Percentiles rank a stretch among this genome's conserved stretches.
phyloP scores from a whole-genome alignment of 495 filamentous ascomycete species.

The Thermothielavioides terrestris region DNA sequence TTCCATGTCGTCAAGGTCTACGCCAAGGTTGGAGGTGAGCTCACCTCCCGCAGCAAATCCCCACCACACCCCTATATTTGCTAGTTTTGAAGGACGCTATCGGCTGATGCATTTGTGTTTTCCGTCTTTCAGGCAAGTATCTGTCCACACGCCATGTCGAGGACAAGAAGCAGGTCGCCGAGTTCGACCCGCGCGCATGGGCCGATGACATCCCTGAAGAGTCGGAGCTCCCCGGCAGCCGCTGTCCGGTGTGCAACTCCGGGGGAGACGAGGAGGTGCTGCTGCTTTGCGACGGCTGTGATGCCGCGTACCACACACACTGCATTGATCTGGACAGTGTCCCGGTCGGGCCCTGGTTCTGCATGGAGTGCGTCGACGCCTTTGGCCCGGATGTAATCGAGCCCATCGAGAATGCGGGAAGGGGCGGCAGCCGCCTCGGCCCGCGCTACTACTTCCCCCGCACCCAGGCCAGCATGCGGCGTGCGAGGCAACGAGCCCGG shows the following conservation, averaged over 20 bases:
- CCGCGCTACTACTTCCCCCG: slow-evolving; percentile 35
- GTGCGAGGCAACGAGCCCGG: slow-evolving; percentile 37
- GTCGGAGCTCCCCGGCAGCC: slow-evolving; percentile 50
- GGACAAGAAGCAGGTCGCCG: slow-evolving; percentile 81
- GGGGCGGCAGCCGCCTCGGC: not conserved
- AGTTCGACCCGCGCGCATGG: slow-evolving; percentile 74
- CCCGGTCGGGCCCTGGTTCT: slow-evolving; percentile 75
- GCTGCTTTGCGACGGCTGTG: slow-evolving; percentile 80
- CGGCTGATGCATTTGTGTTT: slow-evolving; percentile 16
- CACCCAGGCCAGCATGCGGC: slow-evolving; percentile 41
- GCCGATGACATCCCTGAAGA: slow-evolving; percentile 66
- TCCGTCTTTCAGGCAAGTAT: slow-evolving; percentile 2
- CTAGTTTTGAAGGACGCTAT: not conserved
- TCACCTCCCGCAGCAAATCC: slow-evolving; percentile 1
- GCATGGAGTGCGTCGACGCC: slow-evolving; percentile 57
- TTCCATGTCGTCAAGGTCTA: slow-evolving; percentile 86
- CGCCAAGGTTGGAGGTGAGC: slow-evolving; percentile 66
- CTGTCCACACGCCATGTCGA: slow-evolving; percentile 78
- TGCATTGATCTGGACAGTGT: slow-evolving; percentile 73
- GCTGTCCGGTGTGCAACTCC: slow-evolving; percentile 73
- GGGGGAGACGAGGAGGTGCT: slow-evolving; percentile 69
- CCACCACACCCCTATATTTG: not conserved
- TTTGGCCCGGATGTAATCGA: slow-evolving; percentile 39
- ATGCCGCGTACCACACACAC: slow-evolving; percentile 73
- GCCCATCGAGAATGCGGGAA: not conserved